Evolutionary conservation across 1,139 yeast species (phyloP).

Genomic region (Barnettozyma hawaiiensis): DNA sequence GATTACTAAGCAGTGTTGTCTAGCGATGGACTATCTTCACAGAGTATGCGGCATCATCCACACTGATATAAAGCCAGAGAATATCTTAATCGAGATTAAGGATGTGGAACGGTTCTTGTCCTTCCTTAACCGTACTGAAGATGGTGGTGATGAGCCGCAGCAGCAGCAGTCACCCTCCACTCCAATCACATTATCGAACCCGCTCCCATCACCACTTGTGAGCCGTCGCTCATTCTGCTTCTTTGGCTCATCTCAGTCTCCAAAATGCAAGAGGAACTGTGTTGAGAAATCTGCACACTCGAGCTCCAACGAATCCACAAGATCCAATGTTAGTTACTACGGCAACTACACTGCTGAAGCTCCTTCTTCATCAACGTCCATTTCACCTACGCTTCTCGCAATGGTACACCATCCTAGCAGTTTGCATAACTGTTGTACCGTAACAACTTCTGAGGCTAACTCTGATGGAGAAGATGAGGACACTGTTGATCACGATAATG

Average conservation of each 20-base stretch:
- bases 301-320: conserved; percentile 3
- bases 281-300: not conserved
- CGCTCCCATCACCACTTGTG: conserved; percentile 35
- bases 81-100: conserved; percentile 73
- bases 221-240: conserved; percentile 5
- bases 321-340: conserved; percentile 15
- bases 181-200: conserved; percentile 31
- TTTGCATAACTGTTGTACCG: conserved; percentile 7
- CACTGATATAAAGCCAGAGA: conserved; percentile 88
- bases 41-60: conserved; percentile 86
- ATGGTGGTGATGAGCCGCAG: not conserved
- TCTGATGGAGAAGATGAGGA: conserved; percentile 21
- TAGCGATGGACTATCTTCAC: conserved; percentile 77
- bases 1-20: conserved; percentile 69
- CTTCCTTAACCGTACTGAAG: conserved; percentile 14
- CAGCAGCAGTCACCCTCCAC: not conserved
- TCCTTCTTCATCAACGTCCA: not conserved
- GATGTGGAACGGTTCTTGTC: conserved; percentile 67
- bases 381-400: conserved; percentile 12
- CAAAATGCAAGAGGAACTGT: not conserved
- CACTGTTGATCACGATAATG: conserved; percentile 1
- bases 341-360: conserved; percentile 10
- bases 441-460: conserved; percentile 17
- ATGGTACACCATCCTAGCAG: conserved; percentile 6
- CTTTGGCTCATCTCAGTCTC: conserved; percentile 1